Evolutionary conservation across 2,329 filamentous ascomycete species (phyloP), one percentile per base, ranked within the genome.

Genomic region (Davidsoniella virescens): DNA sequence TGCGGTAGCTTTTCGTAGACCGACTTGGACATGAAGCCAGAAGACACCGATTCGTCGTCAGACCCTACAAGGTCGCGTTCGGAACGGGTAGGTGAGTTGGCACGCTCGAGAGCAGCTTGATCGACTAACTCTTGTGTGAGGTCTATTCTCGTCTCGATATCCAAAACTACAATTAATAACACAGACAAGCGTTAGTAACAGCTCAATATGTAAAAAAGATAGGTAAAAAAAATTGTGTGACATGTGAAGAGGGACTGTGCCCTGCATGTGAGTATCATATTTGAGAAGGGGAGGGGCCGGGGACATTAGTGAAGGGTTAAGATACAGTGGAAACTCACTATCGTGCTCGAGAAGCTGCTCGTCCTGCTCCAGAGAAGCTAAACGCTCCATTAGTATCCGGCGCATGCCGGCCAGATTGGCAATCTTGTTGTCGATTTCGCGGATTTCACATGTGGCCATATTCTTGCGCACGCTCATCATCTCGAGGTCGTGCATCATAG

Each of bases 341-440:
- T 95, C 88, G 63, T 92, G 85, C 66, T 96, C 92, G 54, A 96
- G 67, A 54, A 94, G 70, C 38, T 83, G 77, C 65, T 98, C 92
- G 59, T 96, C 90, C 63, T 90, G 82, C 65, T 98, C 92, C 54
- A 96, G 68, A 2, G 75, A 78, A 1, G 88, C 88, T 56, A 98
- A 66, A 55, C 92, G 76, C 50, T 95, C 87, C 52, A 98, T 65
- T 43, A 96, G 84, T 54, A 95, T 93, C 61, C 82, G 84, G 56
- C 92, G 82, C 87, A 96, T 95, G 55, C 79, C 86, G 58, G 87
- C 82, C 50, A 98, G 70, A 63, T 96, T 96, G 54, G 86, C 78
- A 55, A 98, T 90, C 66, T 96, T 98, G 67, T 84, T 88, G 66
- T 98, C 92, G 54, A 98, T 94, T 61, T 98, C 92, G 54, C 80